Evolutionary conservation across 176 grass and related monocot species (phyloP), one percentile per base, ranked within the genome.

Genomic region (Eremochloa ophiuroides): DNA sequence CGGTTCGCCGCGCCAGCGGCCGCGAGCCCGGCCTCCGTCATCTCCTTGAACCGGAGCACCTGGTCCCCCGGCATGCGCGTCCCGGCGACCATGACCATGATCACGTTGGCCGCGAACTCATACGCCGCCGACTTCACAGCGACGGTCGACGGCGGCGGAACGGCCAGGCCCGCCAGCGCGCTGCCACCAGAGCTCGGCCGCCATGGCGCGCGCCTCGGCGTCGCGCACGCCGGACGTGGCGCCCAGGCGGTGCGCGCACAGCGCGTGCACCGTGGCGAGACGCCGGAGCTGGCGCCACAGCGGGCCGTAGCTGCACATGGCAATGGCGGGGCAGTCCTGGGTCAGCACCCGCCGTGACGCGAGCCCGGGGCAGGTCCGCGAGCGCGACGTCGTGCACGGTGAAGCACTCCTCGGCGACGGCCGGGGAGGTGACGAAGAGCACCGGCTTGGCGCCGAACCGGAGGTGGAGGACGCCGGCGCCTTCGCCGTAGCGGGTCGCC

Each of bases 231-330:
- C 3, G 48, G 61, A 15, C 12, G 81, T 68, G 68, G 33, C 60
- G 16, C 26, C 69, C 2, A 97, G 76, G 43, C 87, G 85, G 31
- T 71, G 60, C 6, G 77, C 6, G 79, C 83, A 80, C 42, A 97
- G 62, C 47, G 83, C 73, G 38, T 88, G 81, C 61, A 90, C 87
- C 30, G 83, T 83, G 33, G 80, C 73, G 73, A 94, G 61, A 16
- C 90, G 85, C 35, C 89, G 92, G 85, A 97, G 92, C 48, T 90
- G 89, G 67, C 89, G 89, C 94, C 89, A 97, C 20, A 74, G 61
- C 7, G 69, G 76, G 70, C 87, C 76, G 87, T 88, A 84, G 48
- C 1, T 6, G 18, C 69, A 41, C 1, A 34, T 26, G 69, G 30
- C 13, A 50, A 88, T 84, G 78, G 60, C 65, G 4, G 89, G 66